Conservation (phyloP, 192 early-diverging fungal species). For the Backusella tuberculispora region DNA sequence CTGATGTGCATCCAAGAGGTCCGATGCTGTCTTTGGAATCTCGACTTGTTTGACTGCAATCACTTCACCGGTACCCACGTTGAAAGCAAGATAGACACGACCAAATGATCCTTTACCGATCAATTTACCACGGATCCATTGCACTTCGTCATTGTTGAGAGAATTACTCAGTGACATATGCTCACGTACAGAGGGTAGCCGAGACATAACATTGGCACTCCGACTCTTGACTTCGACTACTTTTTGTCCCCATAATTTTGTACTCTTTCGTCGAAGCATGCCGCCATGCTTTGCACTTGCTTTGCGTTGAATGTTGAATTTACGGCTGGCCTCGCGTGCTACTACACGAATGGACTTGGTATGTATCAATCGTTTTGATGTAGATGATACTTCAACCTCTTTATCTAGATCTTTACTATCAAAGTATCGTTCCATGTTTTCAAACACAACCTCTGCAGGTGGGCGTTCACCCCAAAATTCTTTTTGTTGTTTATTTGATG, state of each 20-base stretch:
- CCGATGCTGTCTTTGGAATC: constrained; percentile 54
- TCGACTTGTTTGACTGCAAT: constrained; percentile 90
- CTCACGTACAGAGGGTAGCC: constrained; percentile 34
- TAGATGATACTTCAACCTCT: constrained; percentile 52
- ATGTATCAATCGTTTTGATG: constrained; percentile 27
- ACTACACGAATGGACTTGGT: constrained; percentile 58
- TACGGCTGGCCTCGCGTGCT: constrained; percentile 50
- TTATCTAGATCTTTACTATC: constrained; percentile 78
- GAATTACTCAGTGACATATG: constrained; percentile 44
- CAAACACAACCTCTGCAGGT: constrained; percentile 68
- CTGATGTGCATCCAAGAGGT: constrained; percentile 47
- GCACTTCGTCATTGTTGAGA: constrained; percentile 37
- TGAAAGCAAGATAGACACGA: constrained; percentile 79
- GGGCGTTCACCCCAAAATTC: constrained; percentile 69
- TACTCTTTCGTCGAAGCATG: constrained; percentile 51
- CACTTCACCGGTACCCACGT: constrained; percentile 74
- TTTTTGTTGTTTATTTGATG: constrained; percentile 6
- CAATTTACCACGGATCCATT: constrained; percentile 79
- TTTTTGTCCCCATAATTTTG: constrained; percentile 58
- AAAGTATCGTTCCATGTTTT: constrained; percentile 77
- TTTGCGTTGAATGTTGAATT: constrained; percentile 17
- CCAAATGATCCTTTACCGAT: constrained; percentile 92
- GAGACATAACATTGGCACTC: neutral
- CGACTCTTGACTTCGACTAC: constrained; percentile 52
- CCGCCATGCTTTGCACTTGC: constrained; percentile 26